Conservation (phyloP, 345 rosid genomes). For the Citrus hindsii region DNA sequence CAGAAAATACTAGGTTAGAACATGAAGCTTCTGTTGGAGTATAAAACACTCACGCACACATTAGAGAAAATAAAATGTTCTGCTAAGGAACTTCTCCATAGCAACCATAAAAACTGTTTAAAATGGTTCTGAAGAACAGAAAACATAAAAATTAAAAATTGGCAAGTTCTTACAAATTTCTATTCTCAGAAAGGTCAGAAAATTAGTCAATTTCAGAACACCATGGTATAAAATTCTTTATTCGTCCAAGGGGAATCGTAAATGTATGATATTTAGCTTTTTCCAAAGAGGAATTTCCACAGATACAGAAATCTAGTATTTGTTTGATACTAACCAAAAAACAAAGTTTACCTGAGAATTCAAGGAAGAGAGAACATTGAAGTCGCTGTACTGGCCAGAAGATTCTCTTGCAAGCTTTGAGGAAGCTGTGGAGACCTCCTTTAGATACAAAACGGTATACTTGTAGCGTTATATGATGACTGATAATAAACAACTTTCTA, state of each 20-base stretch:
- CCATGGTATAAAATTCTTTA: neutral
- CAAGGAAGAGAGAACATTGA: conserved; percentile 83
- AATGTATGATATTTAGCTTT: neutral
- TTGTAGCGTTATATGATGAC: neutral
- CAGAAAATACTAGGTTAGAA: conserved; percentile 39
- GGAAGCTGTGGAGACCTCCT: conserved; percentile 78
- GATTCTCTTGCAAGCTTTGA: conserved; percentile 74
- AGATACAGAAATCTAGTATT: neutral
- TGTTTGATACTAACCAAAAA: neutral
- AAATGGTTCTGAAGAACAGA: neutral
- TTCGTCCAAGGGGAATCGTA: neutral
- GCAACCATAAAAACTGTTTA: neutral
- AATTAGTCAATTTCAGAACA: neutral
- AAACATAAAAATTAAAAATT: neutral
- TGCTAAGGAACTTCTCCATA: neutral
- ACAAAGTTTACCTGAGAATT: conserved; percentile 76
- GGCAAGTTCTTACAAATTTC: neutral
- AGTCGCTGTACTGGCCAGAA: conserved; percentile 81
- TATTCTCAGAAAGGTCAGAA: neutral
- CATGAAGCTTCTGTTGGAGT: conserved; percentile 10
- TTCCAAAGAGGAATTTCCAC: neutral
- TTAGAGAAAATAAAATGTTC: neutral
- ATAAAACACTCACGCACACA: neutral
- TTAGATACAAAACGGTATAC: conserved; percentile 21
- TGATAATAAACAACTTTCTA: no score